Conservation (phyloP, 345 rosid genomes). For the Linum usitatissimum region DNA sequence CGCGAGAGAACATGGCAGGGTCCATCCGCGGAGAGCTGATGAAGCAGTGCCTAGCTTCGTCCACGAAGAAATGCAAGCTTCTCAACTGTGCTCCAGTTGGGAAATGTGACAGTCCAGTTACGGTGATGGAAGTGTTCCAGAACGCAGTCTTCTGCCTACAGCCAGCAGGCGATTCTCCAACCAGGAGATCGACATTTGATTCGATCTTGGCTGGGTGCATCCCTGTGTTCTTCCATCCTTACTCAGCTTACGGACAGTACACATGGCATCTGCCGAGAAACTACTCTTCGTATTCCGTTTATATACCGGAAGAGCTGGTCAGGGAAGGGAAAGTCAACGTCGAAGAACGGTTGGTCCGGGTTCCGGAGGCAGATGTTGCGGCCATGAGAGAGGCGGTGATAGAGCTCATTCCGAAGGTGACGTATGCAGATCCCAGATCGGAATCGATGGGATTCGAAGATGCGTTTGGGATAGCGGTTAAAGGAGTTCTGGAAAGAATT, state of each 20-base stretch:
- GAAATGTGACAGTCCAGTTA: not conserved
- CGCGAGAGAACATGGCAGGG: not conserved
- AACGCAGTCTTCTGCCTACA: not conserved
- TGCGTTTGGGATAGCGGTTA: slow-evolving; percentile 1
- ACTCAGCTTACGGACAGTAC: slow-evolving; percentile 1
- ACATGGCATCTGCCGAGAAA: slow-evolving; percentile 4
- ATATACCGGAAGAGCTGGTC: not conserved
- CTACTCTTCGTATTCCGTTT: not conserved
- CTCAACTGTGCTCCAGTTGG: not conserved
- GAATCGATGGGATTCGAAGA: not conserved
- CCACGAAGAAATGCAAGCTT: not conserved
- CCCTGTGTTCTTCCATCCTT: slow-evolving; percentile 4
- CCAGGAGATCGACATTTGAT: slow-evolving; percentile 1
- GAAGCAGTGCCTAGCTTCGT: not conserved
- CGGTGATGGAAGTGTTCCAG: not conserved
- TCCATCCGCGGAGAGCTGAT: not conserved
- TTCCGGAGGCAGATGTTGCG: not conserved
- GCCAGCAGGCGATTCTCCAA: not conserved
- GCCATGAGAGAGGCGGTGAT: not conserved
- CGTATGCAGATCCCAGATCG: not conserved
- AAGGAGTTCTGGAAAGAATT: not conserved
- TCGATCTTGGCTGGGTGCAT: slow-evolving; percentile 2
- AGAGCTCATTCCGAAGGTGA: not conserved
- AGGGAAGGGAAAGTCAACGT: not conserved
- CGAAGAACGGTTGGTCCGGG: not conserved